Evolutionary conservation across 148 eudicot species (phyloP).

Genomic region (Rhododendron kiyosumense): DNA sequence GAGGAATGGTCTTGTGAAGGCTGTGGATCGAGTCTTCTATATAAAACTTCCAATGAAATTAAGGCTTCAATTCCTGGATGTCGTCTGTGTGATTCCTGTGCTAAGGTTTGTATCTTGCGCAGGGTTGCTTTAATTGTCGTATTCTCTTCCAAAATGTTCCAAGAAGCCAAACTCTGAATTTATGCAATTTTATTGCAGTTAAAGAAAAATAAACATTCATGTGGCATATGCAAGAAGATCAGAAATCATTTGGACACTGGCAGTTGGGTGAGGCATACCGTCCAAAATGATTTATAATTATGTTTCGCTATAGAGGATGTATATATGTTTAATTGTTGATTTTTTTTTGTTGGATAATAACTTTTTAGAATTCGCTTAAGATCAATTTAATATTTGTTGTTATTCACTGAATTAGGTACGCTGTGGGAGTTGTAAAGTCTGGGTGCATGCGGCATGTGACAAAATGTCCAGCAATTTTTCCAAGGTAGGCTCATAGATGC

Average conservation of each 20-base stretch:
- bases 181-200: slow-evolving; percentile 27
- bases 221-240: slow-evolving; percentile 74
- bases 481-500: slow-evolving; percentile 32
- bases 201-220: slow-evolving; percentile 59
- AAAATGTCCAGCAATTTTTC: slow-evolving; percentile 62
- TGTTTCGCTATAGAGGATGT: background rate
- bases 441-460: slow-evolving; percentile 83
- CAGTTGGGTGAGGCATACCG: slow-evolving; percentile 56
- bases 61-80: slow-evolving; percentile 43
- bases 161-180: background rate
- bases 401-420: slow-evolving; percentile 40
- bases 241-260: slow-evolving; percentile 60
- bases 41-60: slow-evolving; percentile 38
- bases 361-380: background rate
- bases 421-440: slow-evolving; percentile 73
- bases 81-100: slow-evolving; percentile 44
- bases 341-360: background rate
- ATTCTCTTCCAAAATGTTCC: background rate
- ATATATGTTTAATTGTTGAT: background rate
- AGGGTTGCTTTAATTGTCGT: background rate
- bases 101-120: slow-evolving; percentile 40
- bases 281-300: background rate
- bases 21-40: slow-evolving; percentile 61
- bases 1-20: slow-evolving; percentile 56
- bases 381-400: background rate